Conservation (phyloP, 2,329 filamentous ascomycete genomes). For the Epichloe uncinata region DNA sequence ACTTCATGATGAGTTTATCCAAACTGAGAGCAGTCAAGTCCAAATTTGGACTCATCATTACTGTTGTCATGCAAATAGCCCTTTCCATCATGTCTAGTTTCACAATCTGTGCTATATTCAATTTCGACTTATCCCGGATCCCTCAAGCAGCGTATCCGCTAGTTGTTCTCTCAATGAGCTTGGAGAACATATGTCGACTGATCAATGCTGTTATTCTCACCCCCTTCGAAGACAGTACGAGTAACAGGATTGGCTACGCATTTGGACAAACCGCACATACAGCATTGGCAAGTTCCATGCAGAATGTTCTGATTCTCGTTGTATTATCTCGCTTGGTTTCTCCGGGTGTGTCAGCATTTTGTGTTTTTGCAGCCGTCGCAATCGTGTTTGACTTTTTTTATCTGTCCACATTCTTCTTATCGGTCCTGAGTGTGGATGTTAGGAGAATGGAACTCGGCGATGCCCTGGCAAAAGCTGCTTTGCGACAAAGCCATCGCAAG, state of each 20-base stretch:
- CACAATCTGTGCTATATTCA: constrained; percentile 62
- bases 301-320: constrained; percentile 56
- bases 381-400: constrained; percentile 68
- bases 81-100: constrained; percentile 69
- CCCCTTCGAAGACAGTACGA: constrained; percentile 51
- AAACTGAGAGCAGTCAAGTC: constrained; percentile 66
- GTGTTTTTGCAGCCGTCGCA: constrained; percentile 61
- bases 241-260: constrained; percentile 57
- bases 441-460: constrained; percentile 63
- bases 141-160: constrained; percentile 63
- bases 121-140: constrained; percentile 62
- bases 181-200: constrained; percentile 63
- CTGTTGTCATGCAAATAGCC: constrained; percentile 55
- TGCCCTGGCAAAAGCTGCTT: constrained; percentile 44
- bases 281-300: constrained; percentile 51
- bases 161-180: constrained; percentile 61
- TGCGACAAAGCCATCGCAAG: constrained; percentile 22
- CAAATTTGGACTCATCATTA: constrained; percentile 56
- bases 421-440: constrained; percentile 68
- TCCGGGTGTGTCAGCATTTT: constrained; percentile 60
- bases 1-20: constrained; percentile 53
- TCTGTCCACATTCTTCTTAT: constrained; percentile 65
- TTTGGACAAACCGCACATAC: constrained; percentile 61
- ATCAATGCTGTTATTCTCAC: constrained; percentile 68
- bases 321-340: constrained; percentile 54